phyloP scores from a whole-genome alignment of 805 yeast genomes.

The Teunomyces panamensis region DNA sequence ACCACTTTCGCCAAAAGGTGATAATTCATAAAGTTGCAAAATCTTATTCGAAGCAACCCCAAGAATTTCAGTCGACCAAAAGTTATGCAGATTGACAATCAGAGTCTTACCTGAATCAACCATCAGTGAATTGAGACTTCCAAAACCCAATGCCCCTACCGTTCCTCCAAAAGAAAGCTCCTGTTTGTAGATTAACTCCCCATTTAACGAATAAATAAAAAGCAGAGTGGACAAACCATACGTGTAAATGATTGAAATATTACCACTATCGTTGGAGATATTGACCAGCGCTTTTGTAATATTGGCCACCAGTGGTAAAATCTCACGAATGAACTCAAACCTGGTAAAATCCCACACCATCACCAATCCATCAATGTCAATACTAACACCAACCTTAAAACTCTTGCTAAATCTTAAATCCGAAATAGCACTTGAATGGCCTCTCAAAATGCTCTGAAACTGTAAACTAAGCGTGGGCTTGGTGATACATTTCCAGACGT shows the following conservation, averaged over 20 bases:
- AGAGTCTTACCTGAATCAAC: constrained; percentile 22
- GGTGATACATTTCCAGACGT: constrained; percentile 50
- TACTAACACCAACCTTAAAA: constrained; percentile 52
- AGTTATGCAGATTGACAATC: constrained; percentile 25
- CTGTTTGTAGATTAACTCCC: constrained; percentile 35
- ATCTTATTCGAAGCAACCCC: constrained; percentile 23
- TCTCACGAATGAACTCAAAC: constrained; percentile 45
- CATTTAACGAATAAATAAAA: constrained; percentile 52
- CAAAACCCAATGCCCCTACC: constrained; percentile 26
- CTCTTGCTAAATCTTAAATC: constrained; percentile 49
- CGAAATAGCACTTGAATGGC: constrained; percentile 50
- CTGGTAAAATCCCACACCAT: constrained; percentile 65
- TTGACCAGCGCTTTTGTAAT: constrained; percentile 26
- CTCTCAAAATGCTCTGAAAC: constrained; percentile 48
- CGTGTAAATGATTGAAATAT: constrained; percentile 38
- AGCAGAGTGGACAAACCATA: constrained; percentile 19
- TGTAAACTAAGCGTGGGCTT: constrained; percentile 28
- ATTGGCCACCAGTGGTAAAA: constrained; percentile 16
- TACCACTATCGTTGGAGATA: constrained; percentile 56
- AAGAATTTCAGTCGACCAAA: constrained; percentile 37
- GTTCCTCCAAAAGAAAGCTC: constrained; percentile 14
- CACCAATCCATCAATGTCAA: constrained; percentile 54
- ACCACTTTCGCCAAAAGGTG: constrained; percentile 6
- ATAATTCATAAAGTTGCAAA: constrained; percentile 22
- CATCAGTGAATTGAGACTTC: constrained; percentile 25